Percentiles rank a stretch among this genome's conserved stretches.
Conservation (phyloP, 768 basidiomycete species). For the Xanthoconium stramineum region DNA sequence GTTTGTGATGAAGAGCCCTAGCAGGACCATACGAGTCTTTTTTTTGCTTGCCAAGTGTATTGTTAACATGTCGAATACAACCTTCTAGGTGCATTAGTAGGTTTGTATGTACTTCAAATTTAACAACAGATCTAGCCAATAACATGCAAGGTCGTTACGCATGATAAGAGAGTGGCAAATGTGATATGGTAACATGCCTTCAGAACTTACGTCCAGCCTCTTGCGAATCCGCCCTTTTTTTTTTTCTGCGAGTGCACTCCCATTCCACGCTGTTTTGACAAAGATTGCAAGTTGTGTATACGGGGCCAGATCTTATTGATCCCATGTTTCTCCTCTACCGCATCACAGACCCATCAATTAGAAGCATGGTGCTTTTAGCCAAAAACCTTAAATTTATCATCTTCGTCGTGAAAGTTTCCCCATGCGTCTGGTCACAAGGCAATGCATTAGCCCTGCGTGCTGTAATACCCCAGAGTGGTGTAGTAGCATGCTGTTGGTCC, state of each 20-base stretch:
- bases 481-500: slow-evolving; percentile 2
- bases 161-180: neutral
- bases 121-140: no score
- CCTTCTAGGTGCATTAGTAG: neutral
- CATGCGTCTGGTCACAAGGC: slow-evolving; percentile 20
- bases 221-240: neutral
- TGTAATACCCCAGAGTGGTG: slow-evolving; percentile 17
- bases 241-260: neutral
- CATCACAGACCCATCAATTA: slow-evolving; percentile 18
- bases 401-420: slow-evolving; percentile 18
- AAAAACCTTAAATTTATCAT: slow-evolving; percentile 27
- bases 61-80: neutral
- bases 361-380: slow-evolving; percentile 26
- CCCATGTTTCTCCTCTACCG: slow-evolving; percentile 9
- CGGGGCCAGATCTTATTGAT: slow-evolving; percentile 21
- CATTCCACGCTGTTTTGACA: neutral
- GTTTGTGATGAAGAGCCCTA: neutral
- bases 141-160: neutral
- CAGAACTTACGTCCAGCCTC: neutral
- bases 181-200: neutral
- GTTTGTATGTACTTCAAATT: neutral
- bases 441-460: slow-evolving; percentile 11
- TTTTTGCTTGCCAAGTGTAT: neutral
- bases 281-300: slow-evolving; percentile 6
- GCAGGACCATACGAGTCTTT: neutral